Evolutionary conservation across 2,329 filamentous ascomycete genomes (phyloP), one percentile per base, ranked within the genome.

Genomic region (Pseudogymnoascus sp.): DNA sequence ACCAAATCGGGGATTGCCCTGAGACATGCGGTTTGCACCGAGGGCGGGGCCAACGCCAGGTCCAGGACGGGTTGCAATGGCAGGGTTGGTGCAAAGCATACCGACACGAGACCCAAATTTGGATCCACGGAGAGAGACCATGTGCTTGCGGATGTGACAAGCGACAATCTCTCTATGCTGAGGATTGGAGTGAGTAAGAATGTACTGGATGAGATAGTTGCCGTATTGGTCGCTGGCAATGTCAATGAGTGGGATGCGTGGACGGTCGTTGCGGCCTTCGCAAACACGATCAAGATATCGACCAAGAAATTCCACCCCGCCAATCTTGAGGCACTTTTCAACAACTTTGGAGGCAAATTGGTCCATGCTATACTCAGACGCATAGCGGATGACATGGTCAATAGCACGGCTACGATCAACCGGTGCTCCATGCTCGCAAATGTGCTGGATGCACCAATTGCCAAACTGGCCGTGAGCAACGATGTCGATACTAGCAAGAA

Each of bases 361-460:
- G 71, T 99, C 95, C 84, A 96, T 97, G 77, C 93, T 97, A 78
- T 97, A 99, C 77, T 97, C 93, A 14, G 91, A 90, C 34, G 93
- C 91, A 76, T 91, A 96, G 67, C 88, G 88, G 69, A 99, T 89
- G 72, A 99, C 93, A 75, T 97, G 93, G 69, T 99, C 93, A 71
- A 97, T 88, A 51, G 96, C 95, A 69, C 93, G 89, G 76, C 89
- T 93, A 71, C 93, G 93, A 76, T 99, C 96, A 42, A 88, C 87
- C 34, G 93, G 89, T 64, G 89, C 89, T 61, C 96, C 93, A 73
- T 99, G 95, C 76, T 99, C 95, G 77, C 95, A 99, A 71, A 99
- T 92, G 77, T 99, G 95, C 78, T 99, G 95, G 71, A 99, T 97
- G 79, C 95, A 99, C 95, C 95, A 99, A 75, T 99, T 99, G 63